Evolutionary conservation across 192 early-diverging fungal genomes (phyloP).

Genomic region (Backusella psychrophila): DNA sequence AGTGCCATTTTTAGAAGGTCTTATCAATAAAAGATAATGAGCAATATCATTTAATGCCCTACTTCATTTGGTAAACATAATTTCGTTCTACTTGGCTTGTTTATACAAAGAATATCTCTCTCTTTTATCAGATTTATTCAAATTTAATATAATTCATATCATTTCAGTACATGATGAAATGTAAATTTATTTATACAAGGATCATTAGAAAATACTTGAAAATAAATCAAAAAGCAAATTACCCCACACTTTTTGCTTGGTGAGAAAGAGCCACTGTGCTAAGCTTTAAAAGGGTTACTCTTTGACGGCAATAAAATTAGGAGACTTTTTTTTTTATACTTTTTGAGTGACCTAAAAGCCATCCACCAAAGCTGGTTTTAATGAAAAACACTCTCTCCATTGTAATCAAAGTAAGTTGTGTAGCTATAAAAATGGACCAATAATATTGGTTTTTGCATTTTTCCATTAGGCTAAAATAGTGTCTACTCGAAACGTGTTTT

Average conservation of each 20-base stretch:
- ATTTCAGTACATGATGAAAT: neutral
- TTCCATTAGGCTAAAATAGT: neutral
- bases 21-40: neutral
- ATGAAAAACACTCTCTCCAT: neutral
- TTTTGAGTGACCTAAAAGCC: neutral
- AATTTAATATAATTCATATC: neutral
- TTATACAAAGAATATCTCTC: neutral
- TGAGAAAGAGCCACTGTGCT: neutral
- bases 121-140: neutral
- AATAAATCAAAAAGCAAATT: neutral
- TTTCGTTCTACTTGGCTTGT: neutral
- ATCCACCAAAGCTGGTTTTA: neutral
- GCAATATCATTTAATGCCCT: neutral
- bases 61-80: neutral
- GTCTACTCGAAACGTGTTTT: neutral
- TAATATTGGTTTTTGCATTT: neutral
- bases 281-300: neutral
- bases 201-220: neutral
- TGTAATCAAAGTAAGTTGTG: neutral
- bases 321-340: neutral
- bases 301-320: conserved; percentile 4
- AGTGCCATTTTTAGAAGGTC: neutral
- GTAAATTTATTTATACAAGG: neutral
- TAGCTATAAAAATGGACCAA: neutral
- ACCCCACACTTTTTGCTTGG: neutral